Base-by-base conservation (phyloP, 2,329 filamentous ascomycete genomes). In the Neocucurbitaria cava region DNA sequence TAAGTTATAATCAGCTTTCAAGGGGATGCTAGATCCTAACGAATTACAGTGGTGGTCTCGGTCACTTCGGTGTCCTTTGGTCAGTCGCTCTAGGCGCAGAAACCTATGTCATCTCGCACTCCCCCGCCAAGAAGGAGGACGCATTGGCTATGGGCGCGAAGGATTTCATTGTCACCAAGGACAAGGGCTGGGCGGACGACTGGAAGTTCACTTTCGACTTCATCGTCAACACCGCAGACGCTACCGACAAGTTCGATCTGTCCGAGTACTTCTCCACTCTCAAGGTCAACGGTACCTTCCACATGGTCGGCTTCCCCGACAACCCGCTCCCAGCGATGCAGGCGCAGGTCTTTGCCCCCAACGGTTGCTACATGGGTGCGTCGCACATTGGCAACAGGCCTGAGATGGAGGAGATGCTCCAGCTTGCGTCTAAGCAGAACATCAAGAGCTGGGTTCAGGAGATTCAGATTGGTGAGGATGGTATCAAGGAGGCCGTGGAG, bases 271-370 rank as follows among this genome's bases (percentile, higher is more conserved):
- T 96, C 68, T 85, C 84, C 57, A 84, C 92, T 67, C 84, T 96
- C 73, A 92, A 94, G 77, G 87, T 94, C 52, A 90, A 92, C 78
- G 90, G 89, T 54, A 85, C 83, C 71, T 95, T 90, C 86, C 85
- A 94, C 74, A 90, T 85, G 68, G 89, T 94, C 49, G 91, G 90
- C 38, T 82, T 95, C 69, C 91, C 91, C 3, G 90, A 92, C 72
- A 89, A 91, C 58, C 86, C 88, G 40, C 86, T 91, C 10, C 86
- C 90, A 52, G 78, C 82, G 49, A 82, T 95, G 62, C 87, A 85
- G 77, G 88, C 89, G 46, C 89, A 92, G 80, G 86, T 86, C 70
- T 89, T 96, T 68, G 82, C 91, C 55, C 76, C 76, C 61, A 96
- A 94, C 77, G 91, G 91, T 11, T 81, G 77, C 73, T 82, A 76